Evolutionary conservation across 257 asterid species (phyloP).

Genomic region (Salvia rosmarinus): DNA sequence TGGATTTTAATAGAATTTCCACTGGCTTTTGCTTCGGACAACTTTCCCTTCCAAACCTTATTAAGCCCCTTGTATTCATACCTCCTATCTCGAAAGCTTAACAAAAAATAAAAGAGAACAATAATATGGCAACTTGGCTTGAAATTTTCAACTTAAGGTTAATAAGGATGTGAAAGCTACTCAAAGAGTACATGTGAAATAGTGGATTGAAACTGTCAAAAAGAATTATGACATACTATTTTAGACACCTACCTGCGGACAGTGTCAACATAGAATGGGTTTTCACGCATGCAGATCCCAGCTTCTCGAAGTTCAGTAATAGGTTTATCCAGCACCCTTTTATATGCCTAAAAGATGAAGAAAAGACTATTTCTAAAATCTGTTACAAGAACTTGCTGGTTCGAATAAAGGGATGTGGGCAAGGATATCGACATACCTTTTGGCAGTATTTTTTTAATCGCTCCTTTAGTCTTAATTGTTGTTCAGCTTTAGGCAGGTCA

Average conservation of each 20-base stretch:
- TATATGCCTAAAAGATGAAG: slow-evolving; percentile 70
- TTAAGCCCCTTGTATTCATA: slow-evolving; percentile 96
- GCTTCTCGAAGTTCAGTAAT: slow-evolving; percentile 96
- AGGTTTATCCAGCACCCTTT: slow-evolving; percentile 92
- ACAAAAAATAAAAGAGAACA: slow-evolving; percentile 31
- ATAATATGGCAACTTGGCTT: slow-evolving; percentile 23
- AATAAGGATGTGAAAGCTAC: slow-evolving; percentile 24
- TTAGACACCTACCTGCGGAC: slow-evolving; percentile 78
- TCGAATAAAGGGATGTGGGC: slow-evolving; percentile 29
- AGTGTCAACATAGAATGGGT: slow-evolving; percentile 95
- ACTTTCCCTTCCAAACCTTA: slow-evolving; percentile 96
- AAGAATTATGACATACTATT: slow-evolving; percentile 20
- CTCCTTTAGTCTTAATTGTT: slow-evolving; percentile 85
- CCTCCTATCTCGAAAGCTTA: slow-evolving; percentile 97
- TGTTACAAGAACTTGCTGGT: slow-evolving; percentile 27
- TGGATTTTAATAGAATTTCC: slow-evolving; percentile 91
- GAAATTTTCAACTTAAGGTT: slow-evolving; percentile 20
- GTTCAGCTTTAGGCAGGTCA: slow-evolving; percentile 90
- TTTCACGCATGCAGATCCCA: slow-evolving; percentile 99
- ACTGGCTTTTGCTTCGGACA: slow-evolving; percentile 90
- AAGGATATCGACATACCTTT: slow-evolving; percentile 56
- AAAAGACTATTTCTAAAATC: slow-evolving; percentile 20
- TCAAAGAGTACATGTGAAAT: not conserved
- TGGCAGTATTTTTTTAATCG: slow-evolving; percentile 97
- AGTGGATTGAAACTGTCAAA: slow-evolving; percentile 16